Percentiles rank a stretch among this genome's conserved stretches.
Conservation (phyloP, 257 asterid genomes). For the Solanum appendiculatum region DNA sequence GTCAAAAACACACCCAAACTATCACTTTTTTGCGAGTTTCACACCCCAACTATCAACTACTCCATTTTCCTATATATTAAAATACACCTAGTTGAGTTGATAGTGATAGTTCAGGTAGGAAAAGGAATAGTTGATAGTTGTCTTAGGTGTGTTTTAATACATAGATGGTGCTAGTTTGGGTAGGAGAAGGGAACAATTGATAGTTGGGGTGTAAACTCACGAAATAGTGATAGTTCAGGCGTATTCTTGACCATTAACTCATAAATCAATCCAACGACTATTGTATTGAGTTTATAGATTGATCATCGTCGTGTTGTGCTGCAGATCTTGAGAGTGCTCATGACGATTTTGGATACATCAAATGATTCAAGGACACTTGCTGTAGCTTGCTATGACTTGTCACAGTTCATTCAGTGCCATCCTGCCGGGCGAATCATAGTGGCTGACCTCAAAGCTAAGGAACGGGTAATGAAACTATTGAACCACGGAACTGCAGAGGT, state of each 20-base stretch:
- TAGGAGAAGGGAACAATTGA: background rate
- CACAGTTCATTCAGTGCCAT: conserved; percentile 87
- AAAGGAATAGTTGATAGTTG: background rate
- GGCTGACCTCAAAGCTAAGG: conserved; percentile 91
- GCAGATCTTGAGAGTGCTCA: conserved; percentile 78
- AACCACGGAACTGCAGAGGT: conserved; percentile 84
- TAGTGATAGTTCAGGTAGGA: background rate
- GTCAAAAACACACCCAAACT: background rate
- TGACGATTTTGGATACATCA: conserved; percentile 84
- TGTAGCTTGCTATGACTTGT: conserved; percentile 86
- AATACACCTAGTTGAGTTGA: background rate
- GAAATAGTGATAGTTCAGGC: background rate
- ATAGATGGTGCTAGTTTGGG: background rate
- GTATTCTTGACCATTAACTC: background rate
- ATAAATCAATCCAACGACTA: background rate
- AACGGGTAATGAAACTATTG: conserved; percentile 90
- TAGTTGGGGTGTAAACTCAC: background rate
- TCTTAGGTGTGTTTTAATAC: background rate
- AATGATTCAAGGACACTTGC: conserved; percentile 75
- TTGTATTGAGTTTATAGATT: background rate
- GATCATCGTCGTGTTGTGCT: background rate
- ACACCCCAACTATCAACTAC: background rate
- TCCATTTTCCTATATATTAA: background rate
- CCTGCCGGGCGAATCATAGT: conserved; percentile 86
- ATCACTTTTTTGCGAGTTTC: background rate